Evolutionary conservation across 1,284 basidiomycete species (phyloP), one percentile per base, ranked within the genome.

Genomic region (Porodaedalea pini): DNA sequence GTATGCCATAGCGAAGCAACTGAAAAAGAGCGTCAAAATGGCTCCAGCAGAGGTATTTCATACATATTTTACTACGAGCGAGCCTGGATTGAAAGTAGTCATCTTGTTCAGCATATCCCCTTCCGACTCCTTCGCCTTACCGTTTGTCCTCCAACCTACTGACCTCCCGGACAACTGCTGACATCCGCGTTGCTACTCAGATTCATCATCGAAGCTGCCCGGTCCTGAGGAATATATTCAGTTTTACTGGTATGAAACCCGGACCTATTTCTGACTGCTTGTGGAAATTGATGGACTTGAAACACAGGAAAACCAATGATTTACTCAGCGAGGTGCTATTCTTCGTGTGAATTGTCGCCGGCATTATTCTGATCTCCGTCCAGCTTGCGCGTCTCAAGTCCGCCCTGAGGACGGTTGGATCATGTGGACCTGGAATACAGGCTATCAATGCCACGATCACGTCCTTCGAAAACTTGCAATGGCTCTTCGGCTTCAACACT

Each of bases 361-460:
- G 21, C 21, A 11, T 44, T 11, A 23, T 37, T 44, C 2, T 23
- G 21, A 44, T 1, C 2, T 21, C 13, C 17, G 6, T 4, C 3
- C 17, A 56, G 54, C 25, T 56, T 6, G 27, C 32, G 19, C 55
- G 55, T 25, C 37, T 57, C 17, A 27, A 51, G 5, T 57, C 32
- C 43, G 55, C 55, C 11, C 48, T 57, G 6, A 48, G 48, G 17
- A 51, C 41, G 4, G 55, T 57, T 27, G 55, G 55, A 13, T 50
- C 48, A 8, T 32, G 48, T n/a, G 55, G 55, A 8, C 55, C 55
- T 41, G 55, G 48, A n/a, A 41, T 57, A 19, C 29, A 31, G 11
- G 48, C 48, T 2, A 45, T 40, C 3, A 50, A 51, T 23, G 25
- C 37, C 7, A 25, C 50, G 17, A 51, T 25, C 10, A 36, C n/a